A percentile compares a stretch with the other conserved stretches of the same genome.
phyloP scores from a whole-genome alignment of 768 basidiomycete species.

The Lentinula sp. region DNA sequence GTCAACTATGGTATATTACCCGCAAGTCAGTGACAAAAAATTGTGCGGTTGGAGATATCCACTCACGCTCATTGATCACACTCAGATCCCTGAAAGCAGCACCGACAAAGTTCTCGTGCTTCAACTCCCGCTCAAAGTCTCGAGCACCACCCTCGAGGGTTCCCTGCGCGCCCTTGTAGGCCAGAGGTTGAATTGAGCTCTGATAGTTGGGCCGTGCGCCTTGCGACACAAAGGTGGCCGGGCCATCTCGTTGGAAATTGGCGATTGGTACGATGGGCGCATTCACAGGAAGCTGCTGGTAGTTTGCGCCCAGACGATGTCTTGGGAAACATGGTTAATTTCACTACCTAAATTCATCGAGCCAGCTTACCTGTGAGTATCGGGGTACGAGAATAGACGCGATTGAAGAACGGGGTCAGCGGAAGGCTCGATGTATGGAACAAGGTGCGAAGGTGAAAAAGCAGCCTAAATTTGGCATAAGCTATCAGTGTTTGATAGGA shows the following conservation, averaged over 20 bases:
- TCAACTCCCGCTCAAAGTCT: constrained; percentile 31
- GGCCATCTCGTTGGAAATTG: constrained; percentile 93
- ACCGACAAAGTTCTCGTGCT: constrained; percentile 75
- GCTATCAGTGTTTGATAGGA: background rate
- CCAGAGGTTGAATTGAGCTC: constrained; percentile 67
- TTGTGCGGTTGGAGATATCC: background rate
- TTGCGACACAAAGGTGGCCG: constrained; percentile 65
- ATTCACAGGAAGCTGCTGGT: constrained; percentile 87
- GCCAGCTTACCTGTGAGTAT: constrained; percentile 54
- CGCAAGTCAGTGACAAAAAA: background rate
- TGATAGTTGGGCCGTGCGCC: constrained; percentile 86
- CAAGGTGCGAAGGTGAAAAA: constrained; percentile 82
- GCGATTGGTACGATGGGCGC: constrained; percentile 63
- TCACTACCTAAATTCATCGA: background rate
- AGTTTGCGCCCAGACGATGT: constrained; percentile 76
- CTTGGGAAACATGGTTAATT: constrained; percentile 15
- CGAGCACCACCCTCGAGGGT: constrained; percentile 35
- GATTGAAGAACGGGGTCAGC: constrained; percentile 92
- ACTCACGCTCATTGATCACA: constrained; percentile 77
- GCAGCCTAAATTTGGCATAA: constrained; percentile 42
- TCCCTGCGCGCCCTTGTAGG: constrained; percentile 47
- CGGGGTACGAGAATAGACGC: constrained; percentile 92
- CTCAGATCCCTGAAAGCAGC: constrained; percentile 62
- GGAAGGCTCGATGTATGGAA: constrained; percentile 87
- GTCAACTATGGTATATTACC: constrained; percentile 51